Evolutionary conservation across 208 protist species (phyloP), one percentile per base, ranked within the genome.

Genomic region (Angomonas deanei): DNA sequence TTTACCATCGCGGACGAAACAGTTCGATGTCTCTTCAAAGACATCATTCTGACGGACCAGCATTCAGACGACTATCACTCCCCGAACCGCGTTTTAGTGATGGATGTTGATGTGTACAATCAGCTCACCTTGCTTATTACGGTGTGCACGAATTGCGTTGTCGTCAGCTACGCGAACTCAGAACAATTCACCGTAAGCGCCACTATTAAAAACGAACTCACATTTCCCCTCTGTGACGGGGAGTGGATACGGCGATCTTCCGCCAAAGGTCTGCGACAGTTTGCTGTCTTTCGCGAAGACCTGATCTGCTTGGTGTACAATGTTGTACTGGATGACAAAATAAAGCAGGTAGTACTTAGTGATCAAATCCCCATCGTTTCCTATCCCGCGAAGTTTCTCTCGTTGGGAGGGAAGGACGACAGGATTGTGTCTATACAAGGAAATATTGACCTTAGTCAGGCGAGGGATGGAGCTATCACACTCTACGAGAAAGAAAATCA

Each of bases 191-290:
- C 23, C 31, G 50, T 56, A 8, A n/a, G 13, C 31, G 50, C 5
- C 28, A 5, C 50, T 8, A 24, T 63, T n/a, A 21, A 23, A 31
- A 62, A 49, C 21, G 64, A 69, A 13, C 56, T 62, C 15, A 38
- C 28, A 19, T 34, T 69, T 19, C 31, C 50, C 15, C 63, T 69
- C 32, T 38, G 33, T 8, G 24, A 47, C 10, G 56, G 56, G 2
- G 47, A 42, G 15, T 64, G 56, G 50, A 34, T 34, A 33, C 21
- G 26, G 3, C 10, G 3, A n/a, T 17, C 27, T n/a, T 11, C 21
- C 13, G 15, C 11, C 8, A 10, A 5, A 1, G 8, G 27, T n/a
- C 3, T 8, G 3, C 30, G 46, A 32, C 23, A 30, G 13, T 50
- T 53, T 38, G 19, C 17, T n/a, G 64, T 49, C 27, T 31, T 59